Base-by-base conservation (phyloP, 2,329 filamentous ascomycete genomes). In the Colletotrichum sp. region DNA sequence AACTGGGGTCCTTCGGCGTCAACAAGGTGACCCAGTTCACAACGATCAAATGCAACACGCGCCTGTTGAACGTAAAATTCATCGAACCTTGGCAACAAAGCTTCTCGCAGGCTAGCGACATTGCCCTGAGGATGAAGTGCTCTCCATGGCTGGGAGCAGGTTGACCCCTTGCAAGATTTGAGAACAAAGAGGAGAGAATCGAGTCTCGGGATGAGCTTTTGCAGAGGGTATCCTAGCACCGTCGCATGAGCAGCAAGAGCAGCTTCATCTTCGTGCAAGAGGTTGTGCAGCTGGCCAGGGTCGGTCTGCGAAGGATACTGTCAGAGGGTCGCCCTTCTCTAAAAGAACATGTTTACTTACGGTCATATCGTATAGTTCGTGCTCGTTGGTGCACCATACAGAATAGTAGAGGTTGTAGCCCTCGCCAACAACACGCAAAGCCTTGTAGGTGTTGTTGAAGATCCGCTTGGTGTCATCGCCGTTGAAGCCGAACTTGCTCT, bases 121-220 rank as follows among this genome's bases (percentile, higher is more conserved):
- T 87, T 80, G 0, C 88, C 88, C 5, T 80, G 82, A 1, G 90
- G 89, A 76, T 92, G 90, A 13, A 92, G 82, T 2, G 86, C 84
- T 7, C 80, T 78, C 90, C 90, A 93, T 0, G 91, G 90, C 36
- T 85, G 80, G 6, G 85, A 81, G 78, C 90, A 92, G 0, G 85
- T 84, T 4, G 81, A 76, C 4, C 84, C 88, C 78, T 88, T 87
- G 83, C 90, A 92, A 2, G 89, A 89, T 82, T 92, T 92, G 59
- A 90, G 84, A 2, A 91, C 88, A 63, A 92, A 83, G 13, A 92
- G 82, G 1, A 92, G 84, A 2, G 90, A 84, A 75, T 92, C 90
- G 0, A 93, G 84, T 7, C 89, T 86, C n/a, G 83, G 79, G n/a
- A 87, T 77, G 3, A 90, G 82, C 68, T 86, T 84, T 11, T 79